Evolutionary conservation across 805 yeast genomes (phyloP).

Genomic region (Nematodospora valgi): DNA sequence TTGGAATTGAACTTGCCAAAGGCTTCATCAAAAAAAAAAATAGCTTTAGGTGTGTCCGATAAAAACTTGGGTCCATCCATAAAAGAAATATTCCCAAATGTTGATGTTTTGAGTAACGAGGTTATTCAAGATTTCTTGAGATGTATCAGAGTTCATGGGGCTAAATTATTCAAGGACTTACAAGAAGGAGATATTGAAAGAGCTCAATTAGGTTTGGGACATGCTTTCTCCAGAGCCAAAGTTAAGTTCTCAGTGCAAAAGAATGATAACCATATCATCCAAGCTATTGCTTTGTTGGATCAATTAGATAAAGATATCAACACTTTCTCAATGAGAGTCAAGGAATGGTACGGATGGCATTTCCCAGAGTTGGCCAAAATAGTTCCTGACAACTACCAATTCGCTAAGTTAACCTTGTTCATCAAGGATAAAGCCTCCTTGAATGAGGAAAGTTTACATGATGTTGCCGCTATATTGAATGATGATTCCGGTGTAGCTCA

Average conservation of each 20-base stretch:
- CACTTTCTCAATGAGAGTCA: slow-evolving; percentile 94
- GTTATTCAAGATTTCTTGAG: slow-evolving; percentile 92
- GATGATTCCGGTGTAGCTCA: slow-evolving; percentile 91
- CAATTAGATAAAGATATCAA: slow-evolving; percentile 98
- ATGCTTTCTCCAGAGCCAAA: slow-evolving; percentile 98
- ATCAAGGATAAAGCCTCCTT: slow-evolving; percentile 86
- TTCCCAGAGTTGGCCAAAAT: slow-evolving; percentile 95
- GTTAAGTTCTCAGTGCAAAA: slow-evolving; percentile 98
- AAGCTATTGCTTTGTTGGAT: slow-evolving; percentile 95
- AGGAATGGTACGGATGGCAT: slow-evolving; percentile 99
- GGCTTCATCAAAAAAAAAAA: slow-evolving; percentile 61
- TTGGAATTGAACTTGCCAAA: slow-evolving; percentile 90
- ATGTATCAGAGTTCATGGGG: slow-evolving; percentile 90
- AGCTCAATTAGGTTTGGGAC: slow-evolving; percentile 98
- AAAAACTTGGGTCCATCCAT: slow-evolving; percentile 94
- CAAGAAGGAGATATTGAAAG: slow-evolving; percentile 95
- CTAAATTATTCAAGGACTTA: slow-evolving; percentile 83
- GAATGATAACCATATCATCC: slow-evolving; percentile 98
- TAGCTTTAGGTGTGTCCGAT: slow-evolving; percentile 86
- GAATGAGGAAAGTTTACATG: slow-evolving; percentile 91
- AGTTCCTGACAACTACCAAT: slow-evolving; percentile 83
- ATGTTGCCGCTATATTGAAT: slow-evolving; percentile 81
- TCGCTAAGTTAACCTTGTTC: slow-evolving; percentile 75
- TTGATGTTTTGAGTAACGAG: slow-evolving; percentile 89
- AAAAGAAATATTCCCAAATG: slow-evolving; percentile 83